Base-by-base conservation (phyloP, 2,329 filamentous ascomycete species). In the Sporothrix dimorphospora region DNA sequence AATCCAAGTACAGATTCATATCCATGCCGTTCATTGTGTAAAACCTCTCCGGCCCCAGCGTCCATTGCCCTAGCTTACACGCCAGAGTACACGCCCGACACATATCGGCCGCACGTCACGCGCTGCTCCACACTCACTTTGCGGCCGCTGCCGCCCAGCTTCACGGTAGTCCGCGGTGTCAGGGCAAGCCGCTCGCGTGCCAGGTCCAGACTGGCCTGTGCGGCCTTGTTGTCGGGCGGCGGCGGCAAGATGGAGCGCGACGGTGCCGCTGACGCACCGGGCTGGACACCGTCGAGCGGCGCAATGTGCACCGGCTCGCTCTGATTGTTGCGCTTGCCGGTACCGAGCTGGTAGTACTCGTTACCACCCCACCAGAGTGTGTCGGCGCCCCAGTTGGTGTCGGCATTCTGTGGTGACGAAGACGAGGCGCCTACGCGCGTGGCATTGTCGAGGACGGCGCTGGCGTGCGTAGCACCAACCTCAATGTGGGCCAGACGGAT, bases 311-410 rank as follows among this genome's bases (percentile, higher is more conserved):
- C 85, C 1, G 96, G 96, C 14, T 87, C 85, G 69, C 89, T 88
- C 11, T 92, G 79, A 78, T 98, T 98, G 78, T 89, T 96, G 74
- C 95, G 85, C 84, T 92, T 97, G 38, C 96, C 94, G 0, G 92
- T 98, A 14, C 96, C 96, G 34, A 99, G 88, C 82, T 99, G 96
- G 81, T 92, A 98, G 79, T 91, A 89, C 82, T 98, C 94, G 78
- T 98, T 99, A 70, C 94, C 94, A 74, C 96, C 96, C 93, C 94
- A 99, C 85, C 93, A 97, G 1, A 98, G 80, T 40, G 94, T 90
- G 79, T 98, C 96, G 4, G 92, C 90, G 66, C 96, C 96, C 89
- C 91, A 97, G 79, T 96, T 94, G 1, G 90, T 93, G 77, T 94
- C 92, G 75, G 92, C 91, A 53, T 88, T 83, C 1, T 86, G 86